These are phyloP conservation scores for Aspergillus piperis DNA, from an alignment of 2,329 filamentous ascomycete species.

Conservation along the genomic window DNA sequence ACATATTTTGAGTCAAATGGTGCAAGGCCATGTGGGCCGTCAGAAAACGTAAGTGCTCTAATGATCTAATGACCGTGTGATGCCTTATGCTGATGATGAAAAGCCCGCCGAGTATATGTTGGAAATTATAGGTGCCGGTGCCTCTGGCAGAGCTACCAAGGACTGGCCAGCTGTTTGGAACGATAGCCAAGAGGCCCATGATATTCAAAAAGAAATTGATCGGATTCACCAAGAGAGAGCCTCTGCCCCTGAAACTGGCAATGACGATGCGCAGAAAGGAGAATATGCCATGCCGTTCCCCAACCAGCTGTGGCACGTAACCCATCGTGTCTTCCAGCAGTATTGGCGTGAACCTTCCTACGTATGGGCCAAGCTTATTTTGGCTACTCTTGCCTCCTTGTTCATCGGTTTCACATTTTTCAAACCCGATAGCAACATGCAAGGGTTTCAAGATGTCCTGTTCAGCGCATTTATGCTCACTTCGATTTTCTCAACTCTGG, in stretches of 20 bases:
- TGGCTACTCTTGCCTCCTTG: slow-evolving; percentile 64
- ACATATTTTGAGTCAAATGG: slow-evolving; percentile 66
- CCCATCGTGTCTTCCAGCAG: slow-evolving; percentile 76
- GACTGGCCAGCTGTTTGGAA: slow-evolving; percentile 67
- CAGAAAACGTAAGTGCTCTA: slow-evolving; percentile 55
- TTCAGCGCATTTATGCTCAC: slow-evolving; percentile 81
- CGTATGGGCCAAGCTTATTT: slow-evolving; percentile 76
- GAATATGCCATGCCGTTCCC: slow-evolving; percentile 77
- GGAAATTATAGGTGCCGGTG: slow-evolving; percentile 57
- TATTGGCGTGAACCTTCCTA: slow-evolving; percentile 87
- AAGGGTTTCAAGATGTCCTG: slow-evolving; percentile 83
- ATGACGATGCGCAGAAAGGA: slow-evolving; percentile 57
- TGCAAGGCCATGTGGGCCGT: slow-evolving; percentile 57
- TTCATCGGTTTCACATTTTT: slow-evolving; percentile 85
- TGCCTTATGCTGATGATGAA: slow-evolving; percentile 17
- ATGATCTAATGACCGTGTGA: not conserved
- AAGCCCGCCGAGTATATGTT: slow-evolving; percentile 73
- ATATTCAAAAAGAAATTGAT: slow-evolving; percentile 60
- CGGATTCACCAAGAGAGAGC: slow-evolving; percentile 55
- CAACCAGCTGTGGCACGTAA: slow-evolving; percentile 66
- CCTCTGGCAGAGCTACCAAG: slow-evolving; percentile 65
- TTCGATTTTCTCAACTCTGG: slow-evolving; percentile 56
- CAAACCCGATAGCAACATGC: slow-evolving; percentile 68
- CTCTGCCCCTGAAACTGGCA: slow-evolving; percentile 32
- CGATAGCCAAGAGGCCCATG: slow-evolving; percentile 56